Evolutionary conservation across 805 yeast genomes (phyloP), one percentile per base, ranked within the genome.

Genomic region (Yarrowia sp.): DNA sequence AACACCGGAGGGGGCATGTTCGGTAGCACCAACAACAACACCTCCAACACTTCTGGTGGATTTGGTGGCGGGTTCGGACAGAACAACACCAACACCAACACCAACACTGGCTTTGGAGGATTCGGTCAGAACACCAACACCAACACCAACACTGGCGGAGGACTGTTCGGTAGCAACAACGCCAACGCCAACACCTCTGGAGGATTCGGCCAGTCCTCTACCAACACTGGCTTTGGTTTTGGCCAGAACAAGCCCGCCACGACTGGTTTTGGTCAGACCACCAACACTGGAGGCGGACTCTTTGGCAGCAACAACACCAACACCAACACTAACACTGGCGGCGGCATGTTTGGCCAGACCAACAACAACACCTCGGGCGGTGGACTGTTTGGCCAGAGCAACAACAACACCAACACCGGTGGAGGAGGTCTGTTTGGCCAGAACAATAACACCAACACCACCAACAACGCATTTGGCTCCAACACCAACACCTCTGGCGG

Each of bases 31-130:
- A 67, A 63, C 41, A 42, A 25, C 47, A 44, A 44, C 51, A 19
- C 51, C 29, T 5, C 39, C 32, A 66, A 68, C 39, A 69, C 68
- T 51, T 70, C 67, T 7, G 56, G 59, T 32, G 35, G 63, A 27
- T 24, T 69, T 3, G 66, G 67, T 14, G 77, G 78, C 16, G 80
- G 81, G 39, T 79, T 79, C 67, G 81, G 81, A 14, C 66, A 64
- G 25, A 68, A 64, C 44, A 67, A 55, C 65, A 14, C 39, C 31
- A 44, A 55, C 51, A 58, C 63, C 16, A 21, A 25, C 63, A 38
- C 42, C 21, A 42, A 10, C 8, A 18, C 18, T 61, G 44, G 44
- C 19, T 36, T 36, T 12, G 41, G 63, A 31, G 42, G 47, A 22
- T 65, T 65, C 29, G 68, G 68, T 16, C 39, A 66, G 66, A 35